Evolutionary conservation across 768 basidiomycete species (phyloP).

Genomic region (Pulveroboletus ravenelii): DNA sequence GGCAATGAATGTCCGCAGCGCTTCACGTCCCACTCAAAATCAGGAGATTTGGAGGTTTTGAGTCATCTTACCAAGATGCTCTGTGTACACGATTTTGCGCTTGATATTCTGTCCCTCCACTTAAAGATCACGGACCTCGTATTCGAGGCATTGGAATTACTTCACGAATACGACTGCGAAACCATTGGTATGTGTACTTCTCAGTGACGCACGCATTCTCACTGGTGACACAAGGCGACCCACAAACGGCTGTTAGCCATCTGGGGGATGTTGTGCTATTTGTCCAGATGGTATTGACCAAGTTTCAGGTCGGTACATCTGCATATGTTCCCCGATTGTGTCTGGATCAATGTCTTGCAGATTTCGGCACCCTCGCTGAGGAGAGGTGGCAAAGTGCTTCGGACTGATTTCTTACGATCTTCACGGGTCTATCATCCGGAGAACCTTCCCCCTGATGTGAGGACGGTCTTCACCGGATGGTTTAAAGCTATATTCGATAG

Average conservation of each 20-base stretch:
- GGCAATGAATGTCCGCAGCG: constrained; percentile 39
- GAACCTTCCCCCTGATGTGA: constrained; percentile 41
- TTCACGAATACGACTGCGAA: constrained; percentile 76
- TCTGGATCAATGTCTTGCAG: constrained; percentile 31
- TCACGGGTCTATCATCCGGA: constrained; percentile 39
- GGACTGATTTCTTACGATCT: constrained; percentile 49
- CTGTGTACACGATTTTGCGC: constrained; percentile 48
- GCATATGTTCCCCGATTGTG: background rate
- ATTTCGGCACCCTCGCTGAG: constrained; percentile 46
- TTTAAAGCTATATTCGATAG: constrained; percentile 75
- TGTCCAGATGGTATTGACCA: constrained; percentile 57
- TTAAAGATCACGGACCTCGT: constrained; percentile 60
- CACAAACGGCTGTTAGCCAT: constrained; percentile 75
- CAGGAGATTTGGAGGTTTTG: constrained; percentile 62
- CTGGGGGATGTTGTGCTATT: constrained; percentile 78
- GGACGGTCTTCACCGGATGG: constrained; percentile 52
- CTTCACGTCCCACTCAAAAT: constrained; percentile 47
- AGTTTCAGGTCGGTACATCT: constrained; percentile 50
- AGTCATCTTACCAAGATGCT: constrained; percentile 68
- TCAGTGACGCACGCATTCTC: background rate
- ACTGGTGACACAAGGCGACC: constrained; percentile 53
- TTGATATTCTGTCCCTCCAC: constrained; percentile 71
- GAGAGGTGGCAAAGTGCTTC: constrained; percentile 42
- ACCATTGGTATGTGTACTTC: constrained; percentile 57
- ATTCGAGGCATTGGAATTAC: constrained; percentile 53